Base-by-base conservation (phyloP, 1,139 yeast genomes). In the Magnusiomyces ingens region DNA sequence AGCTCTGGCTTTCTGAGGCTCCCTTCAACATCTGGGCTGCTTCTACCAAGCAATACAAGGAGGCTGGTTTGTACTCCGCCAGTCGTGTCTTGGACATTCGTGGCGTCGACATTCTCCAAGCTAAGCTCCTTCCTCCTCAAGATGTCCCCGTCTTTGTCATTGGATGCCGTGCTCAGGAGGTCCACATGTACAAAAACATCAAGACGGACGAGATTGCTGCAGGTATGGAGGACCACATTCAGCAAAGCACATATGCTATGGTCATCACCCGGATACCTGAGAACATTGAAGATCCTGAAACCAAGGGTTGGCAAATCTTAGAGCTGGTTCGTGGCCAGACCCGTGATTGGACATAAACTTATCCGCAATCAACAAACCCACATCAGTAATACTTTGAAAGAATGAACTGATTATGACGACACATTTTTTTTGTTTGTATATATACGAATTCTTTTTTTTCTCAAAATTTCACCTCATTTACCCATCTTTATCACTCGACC, bases 261-360 rank as follows among this genome's bases (percentile, higher is more conserved):
- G 99, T 93, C 32, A 76, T 94, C 65, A 90, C 99, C 29, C 81
- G 99, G 71, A 76, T 87, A 53, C 91, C 96, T 11, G 99, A 91
- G 69, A 91, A 91, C 60, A 82, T 94, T 67, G 95, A 84, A 58
- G 88, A 94, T 68, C 78, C 80, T 55, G 90, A 84, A 63, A 94
- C 99, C 29, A 96, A 89, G 66, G 99, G 99, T 45, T 94, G 99
- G 99, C 89, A 88, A 75, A 83, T 94, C 55, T 73, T 93, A 66
- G 99, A 94, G 72, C 87, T 94, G 68, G 97, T 90, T 52, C 85
- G 97, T 68, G 96, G 96, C 61, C 94, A 90, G 50, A 84, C 95
- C 51, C 83, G 96, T 74, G 87, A 85, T 56, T 89, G 86, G 81
- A 90, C 91, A 62, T 89, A 68, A 69, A 47, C 18, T 44, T 19